Percentiles rank a stretch among this genome's conserved stretches.
Conservation (phyloP, 1,284 basidiomycete genomes). For the Apiotrichum montevideense region DNA sequence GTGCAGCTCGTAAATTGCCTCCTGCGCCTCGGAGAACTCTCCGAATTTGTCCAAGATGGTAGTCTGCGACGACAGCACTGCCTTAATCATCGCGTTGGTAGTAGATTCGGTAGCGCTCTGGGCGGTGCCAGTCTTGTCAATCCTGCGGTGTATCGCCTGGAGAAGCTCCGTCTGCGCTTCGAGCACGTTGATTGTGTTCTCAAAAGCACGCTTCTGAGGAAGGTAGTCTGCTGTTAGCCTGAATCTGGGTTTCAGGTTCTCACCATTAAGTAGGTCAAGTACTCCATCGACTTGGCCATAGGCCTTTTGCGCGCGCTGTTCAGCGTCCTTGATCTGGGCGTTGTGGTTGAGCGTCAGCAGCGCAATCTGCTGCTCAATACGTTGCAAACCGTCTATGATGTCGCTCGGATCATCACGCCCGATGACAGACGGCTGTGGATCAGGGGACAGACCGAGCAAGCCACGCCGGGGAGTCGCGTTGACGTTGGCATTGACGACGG, state of each 20-base stretch:
- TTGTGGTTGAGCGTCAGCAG: conserved; percentile 1
- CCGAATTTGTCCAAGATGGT: conserved; percentile 14
- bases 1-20: conserved; percentile 8
- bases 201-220: background rate
- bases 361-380: conserved; percentile 9
- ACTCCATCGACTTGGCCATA: conserved; percentile 3
- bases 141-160: conserved; percentile 10
- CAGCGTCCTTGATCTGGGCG: background rate
- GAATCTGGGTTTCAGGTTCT: background rate
- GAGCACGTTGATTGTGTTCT: conserved; percentile 5
- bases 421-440: background rate
- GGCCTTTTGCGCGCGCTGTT: conserved; percentile 3
- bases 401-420: background rate
- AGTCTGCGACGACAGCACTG: conserved; percentile 10
- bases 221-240: conserved; percentile 9
- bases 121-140: conserved; percentile 4
- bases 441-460: background rate
- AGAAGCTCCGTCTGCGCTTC: conserved; percentile 9
- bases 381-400: conserved; percentile 2
- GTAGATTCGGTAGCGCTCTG: background rate
- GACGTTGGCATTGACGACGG: conserved; percentile 4
- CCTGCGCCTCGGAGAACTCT: conserved; percentile 4
- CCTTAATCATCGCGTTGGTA: conserved; percentile 9
- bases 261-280: conserved; percentile 9
- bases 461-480: background rate